Base-by-base conservation (phyloP, 208 protist genomes). In the Wallacemonas sp. region DNA sequence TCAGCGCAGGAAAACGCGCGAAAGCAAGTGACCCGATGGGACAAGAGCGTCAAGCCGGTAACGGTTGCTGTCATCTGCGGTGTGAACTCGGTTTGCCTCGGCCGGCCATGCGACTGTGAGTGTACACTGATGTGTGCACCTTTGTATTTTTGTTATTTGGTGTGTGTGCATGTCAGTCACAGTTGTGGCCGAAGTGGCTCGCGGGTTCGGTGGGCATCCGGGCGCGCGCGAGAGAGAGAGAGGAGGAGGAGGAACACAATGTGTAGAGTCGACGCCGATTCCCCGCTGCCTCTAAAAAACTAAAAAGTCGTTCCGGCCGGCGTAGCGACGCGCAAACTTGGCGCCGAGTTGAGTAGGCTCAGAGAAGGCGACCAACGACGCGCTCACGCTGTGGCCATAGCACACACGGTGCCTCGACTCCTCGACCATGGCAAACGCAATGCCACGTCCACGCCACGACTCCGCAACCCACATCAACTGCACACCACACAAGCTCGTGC, bases 381-480 rank as follows among this genome's bases (percentile, higher is more conserved):
- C 9, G 0, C 71, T 62, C 10, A 92, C 64, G 8, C 64, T 67
- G 39, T 78, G 78, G 1, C 85, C 85, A 45, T 89, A 92, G 48
- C 70, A 87, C 1, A 92, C 55, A 10, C 48, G 59, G 21, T 38
- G 53, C 0, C 81, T 73, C 2, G 79, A 71, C 0, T 30, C 24
- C 21, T 92, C 79, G 1, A 83, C 30, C 61, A 92, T 55, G 8
- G 26, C 26, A 12, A 30, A 78, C 12, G 77, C 76, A 0, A 89
- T 39, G 15, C 79, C 75, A 29, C 61, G 26, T 3, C 77, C 42
- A 1, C 80, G 76, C 13, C 58, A 59, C 0, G 19, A 6, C 27
- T 79, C 42, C 3, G 64, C 36, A n/a, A 92, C 85, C 77, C 79
- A 87, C 2, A 92, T 63, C 2, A 89, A 60, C 37, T 81, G 68